Evolutionary conservation across 169 alveolate species (phyloP).

Genomic region (Eimeria acervulina): DNA sequence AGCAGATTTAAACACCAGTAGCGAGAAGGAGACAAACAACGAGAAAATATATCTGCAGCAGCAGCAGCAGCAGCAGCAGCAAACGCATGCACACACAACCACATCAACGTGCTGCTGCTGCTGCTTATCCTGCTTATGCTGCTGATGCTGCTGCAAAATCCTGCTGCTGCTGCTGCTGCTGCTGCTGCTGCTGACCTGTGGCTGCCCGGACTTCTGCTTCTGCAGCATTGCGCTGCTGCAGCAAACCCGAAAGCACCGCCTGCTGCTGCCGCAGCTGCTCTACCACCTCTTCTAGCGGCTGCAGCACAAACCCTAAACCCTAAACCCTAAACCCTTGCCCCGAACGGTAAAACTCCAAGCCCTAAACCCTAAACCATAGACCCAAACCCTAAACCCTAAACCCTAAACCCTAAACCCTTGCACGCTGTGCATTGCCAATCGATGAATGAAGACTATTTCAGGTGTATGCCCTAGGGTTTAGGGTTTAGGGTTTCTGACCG

Average conservation of each 20-base stretch:
- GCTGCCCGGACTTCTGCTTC: neutral
- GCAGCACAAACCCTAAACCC: conserved; percentile 34
- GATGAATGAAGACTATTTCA: neutral
- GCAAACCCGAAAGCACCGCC: neutral
- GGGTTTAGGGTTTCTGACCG: neutral
- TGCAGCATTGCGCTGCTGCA: conserved; percentile 38
- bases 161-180: conserved; percentile 2
- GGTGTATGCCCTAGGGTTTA: neutral
- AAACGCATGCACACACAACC: too few species aligned
- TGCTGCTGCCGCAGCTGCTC: conserved; percentile 58
- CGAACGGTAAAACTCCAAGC: neutral
- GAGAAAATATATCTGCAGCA: neutral
- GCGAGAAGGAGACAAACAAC: neutral
- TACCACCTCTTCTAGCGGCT: conserved; percentile 13
- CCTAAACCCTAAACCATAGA: conserved; percentile 41
- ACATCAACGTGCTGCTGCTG: too few species aligned
- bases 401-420: neutral
- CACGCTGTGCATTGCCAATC: too few species aligned
- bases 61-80: too few species aligned
- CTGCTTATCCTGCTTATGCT: too few species aligned
- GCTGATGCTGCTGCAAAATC: too few species aligned
- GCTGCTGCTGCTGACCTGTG: neutral
- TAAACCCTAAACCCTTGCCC: neutral
- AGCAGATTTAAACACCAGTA: too few species aligned
- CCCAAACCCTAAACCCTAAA: conserved; percentile 41